A percentile compares a stretch with the other conserved stretches of the same genome.
Evolutionary conservation across 1,284 basidiomycete species (phyloP).

Genomic region (Apiotrichum porosum): DNA sequence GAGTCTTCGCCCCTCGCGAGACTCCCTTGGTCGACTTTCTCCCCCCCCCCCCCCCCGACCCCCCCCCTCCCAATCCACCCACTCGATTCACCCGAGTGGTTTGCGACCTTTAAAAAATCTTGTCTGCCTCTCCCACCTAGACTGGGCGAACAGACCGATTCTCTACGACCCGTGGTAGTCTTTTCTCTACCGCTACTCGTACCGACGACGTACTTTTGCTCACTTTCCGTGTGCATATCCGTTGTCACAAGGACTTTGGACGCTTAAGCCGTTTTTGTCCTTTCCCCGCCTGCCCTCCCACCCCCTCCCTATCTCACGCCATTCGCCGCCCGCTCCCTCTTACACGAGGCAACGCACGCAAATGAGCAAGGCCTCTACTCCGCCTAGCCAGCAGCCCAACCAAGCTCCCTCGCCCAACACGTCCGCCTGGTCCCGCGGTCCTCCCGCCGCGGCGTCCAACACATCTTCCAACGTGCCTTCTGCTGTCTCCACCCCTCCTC

Average conservation of each 20-base stretch:
- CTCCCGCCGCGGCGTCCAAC: slow-evolving; percentile 29
- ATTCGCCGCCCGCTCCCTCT: slow-evolving; percentile 3
- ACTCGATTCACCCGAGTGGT: too few relatives aligned
- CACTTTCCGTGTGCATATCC: too few relatives aligned
- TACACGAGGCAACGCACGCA: slow-evolving; percentile 17
- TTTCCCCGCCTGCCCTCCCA: too few relatives aligned
- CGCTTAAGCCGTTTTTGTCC: too few relatives aligned
- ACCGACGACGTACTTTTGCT: too few relatives aligned
- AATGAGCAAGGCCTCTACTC: slow-evolving; percentile 36
- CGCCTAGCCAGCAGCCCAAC: slow-evolving; percentile 19
- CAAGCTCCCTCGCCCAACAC: slow-evolving; percentile 23
- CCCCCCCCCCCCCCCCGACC: background rate
- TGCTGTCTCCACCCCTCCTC: slow-evolving; percentile 17
- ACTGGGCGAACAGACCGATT: too few relatives aligned
- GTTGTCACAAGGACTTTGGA: too few relatives aligned
- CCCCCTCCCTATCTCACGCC: background rate
- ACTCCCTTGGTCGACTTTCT: background rate
- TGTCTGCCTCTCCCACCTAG: background rate
- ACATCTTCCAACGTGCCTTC: slow-evolving; percentile 29
- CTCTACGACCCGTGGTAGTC: background rate
- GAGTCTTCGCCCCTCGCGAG: background rate
- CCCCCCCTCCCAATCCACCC: background rate
- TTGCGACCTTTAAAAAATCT: background rate
- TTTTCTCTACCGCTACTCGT: background rate
- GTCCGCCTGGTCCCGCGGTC: slow-evolving; percentile 41